Percentiles rank a stretch among this genome's conserved stretches.
Conservation (phyloP, 2,329 filamentous ascomycete genomes). For the Phoma sp. region DNA sequence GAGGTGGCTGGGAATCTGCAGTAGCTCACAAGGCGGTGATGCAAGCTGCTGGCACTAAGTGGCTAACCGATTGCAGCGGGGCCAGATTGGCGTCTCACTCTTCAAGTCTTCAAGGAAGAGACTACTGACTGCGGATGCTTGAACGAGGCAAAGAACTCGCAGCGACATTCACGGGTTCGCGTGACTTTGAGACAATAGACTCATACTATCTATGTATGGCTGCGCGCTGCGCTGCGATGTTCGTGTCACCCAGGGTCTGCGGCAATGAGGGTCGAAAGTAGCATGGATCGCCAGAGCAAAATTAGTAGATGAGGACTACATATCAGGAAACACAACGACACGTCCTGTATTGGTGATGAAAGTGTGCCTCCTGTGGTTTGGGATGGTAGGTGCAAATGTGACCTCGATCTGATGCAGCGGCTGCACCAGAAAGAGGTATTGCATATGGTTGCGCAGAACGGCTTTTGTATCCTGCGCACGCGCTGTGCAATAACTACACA, state of each 20-base stretch:
- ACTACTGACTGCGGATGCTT: neutral
- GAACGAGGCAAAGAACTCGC: neutral
- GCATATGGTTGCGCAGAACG: neutral
- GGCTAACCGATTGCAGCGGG: constrained; percentile 8
- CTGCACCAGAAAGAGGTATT: neutral
- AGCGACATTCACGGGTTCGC: neutral
- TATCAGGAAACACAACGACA: neutral
- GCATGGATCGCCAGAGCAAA: neutral
- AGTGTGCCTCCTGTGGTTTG: neutral
- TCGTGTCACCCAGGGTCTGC: constrained; percentile 12
- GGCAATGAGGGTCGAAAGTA: neutral
- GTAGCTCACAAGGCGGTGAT: constrained; percentile 11
- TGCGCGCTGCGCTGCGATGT: neutral
- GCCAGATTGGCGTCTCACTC: constrained; percentile 7
- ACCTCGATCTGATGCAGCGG: constrained; percentile 2
- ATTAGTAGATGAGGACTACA: neutral
- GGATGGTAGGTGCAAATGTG: neutral
- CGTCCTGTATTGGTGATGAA: neutral
- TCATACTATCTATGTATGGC: too few relatives aligned
- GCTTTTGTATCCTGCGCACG: neutral
- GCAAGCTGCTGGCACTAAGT: constrained; percentile 6
- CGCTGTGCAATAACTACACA: neutral
- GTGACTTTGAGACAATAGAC: too few relatives aligned
- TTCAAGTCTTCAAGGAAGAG: neutral
- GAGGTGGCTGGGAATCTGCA: constrained; percentile 14